These are phyloP conservation scores for Mycena filopes DNA, from an alignment of 768 basidiomycete genomes.

Conservation along the genomic window DNA sequence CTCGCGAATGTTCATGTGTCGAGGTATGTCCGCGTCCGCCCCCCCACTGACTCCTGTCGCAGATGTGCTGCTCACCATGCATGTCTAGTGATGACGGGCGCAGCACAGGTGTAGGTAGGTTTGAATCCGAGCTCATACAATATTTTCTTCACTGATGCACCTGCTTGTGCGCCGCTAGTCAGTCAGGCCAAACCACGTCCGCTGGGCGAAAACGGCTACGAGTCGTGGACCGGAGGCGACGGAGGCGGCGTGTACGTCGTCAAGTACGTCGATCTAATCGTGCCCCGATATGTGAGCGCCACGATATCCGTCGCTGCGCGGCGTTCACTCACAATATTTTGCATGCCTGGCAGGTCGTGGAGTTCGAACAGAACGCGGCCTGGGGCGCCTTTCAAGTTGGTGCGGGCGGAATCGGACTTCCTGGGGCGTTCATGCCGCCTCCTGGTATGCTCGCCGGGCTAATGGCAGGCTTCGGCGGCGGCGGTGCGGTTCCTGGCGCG, in stretches of 20 bases:
- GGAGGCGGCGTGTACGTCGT: conserved; percentile 20
- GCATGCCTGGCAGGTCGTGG: conserved; percentile 14
- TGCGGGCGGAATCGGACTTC: too few relatives aligned
- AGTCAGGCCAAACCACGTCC: conserved; percentile 3
- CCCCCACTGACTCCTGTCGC: too few relatives aligned
- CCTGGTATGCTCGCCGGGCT: too few relatives aligned
- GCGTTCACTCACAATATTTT: too few relatives aligned
- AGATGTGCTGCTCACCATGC: not conserved
- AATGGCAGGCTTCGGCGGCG: too few relatives aligned
- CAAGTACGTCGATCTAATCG: conserved; percentile 26
- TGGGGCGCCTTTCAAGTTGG: not conserved
- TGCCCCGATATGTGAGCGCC: conserved; percentile 25
- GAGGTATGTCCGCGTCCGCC: not conserved
- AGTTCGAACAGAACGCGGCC: conserved; percentile 7
- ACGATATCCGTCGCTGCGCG: too few relatives aligned
- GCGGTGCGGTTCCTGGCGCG: too few relatives aligned
- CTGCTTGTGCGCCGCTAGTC: not conserved
- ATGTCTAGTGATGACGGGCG: conserved; percentile 12
- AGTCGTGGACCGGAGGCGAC: conserved; percentile 14
- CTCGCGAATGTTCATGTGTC: conserved; percentile 26
- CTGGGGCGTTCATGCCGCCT: too few relatives aligned
- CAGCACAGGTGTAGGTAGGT: not conserved
- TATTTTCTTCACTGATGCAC: not conserved
- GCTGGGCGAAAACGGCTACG: conserved; percentile 8
- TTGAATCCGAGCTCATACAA: too few relatives aligned